A percentile compares a stretch with the other conserved stretches of the same genome.
phyloP scores from a whole-genome alignment of 164 flowering plant species.

The Paratinospora sagittata region DNA sequence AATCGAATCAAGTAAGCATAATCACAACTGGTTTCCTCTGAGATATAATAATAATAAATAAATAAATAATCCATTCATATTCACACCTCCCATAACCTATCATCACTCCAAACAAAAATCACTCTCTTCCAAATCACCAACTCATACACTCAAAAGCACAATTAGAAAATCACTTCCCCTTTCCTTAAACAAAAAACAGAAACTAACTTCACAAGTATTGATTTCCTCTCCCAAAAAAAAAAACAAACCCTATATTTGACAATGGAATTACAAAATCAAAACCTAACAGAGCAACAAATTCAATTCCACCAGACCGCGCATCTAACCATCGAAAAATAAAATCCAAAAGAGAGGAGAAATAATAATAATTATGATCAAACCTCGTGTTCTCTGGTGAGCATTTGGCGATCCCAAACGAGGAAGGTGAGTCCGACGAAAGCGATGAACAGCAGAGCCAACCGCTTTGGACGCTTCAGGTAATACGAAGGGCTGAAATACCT shows the following conservation, averaged over 20 bases:
- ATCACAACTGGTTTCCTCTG: not conserved
- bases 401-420: slow-evolving; percentile 91
- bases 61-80: no score
- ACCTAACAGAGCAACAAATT: not conserved
- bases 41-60: no score
- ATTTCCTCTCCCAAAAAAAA: not conserved
- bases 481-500: slow-evolving; percentile 61
- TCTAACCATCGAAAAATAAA: no score
- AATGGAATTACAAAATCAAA: not conserved
- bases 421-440: slow-evolving; percentile 48
- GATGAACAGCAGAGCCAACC: slow-evolving; percentile 65
- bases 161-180: not conserved
- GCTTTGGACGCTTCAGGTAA: slow-evolving; percentile 76
- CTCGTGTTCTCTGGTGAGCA: slow-evolving; percentile 76
- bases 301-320: not conserved
- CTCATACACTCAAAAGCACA: no score
- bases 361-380: no score
- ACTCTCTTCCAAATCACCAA: no score
- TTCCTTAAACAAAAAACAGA: no score
- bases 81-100: no score
- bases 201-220: no score
- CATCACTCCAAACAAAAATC: no score
- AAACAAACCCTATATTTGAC: no score
- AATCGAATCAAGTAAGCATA: not conserved
- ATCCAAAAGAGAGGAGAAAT: no score